These are phyloP conservation scores for Amanita rimosa DNA, from an alignment of 768 basidiomycete genomes.

Conservation along the genomic window DNA sequence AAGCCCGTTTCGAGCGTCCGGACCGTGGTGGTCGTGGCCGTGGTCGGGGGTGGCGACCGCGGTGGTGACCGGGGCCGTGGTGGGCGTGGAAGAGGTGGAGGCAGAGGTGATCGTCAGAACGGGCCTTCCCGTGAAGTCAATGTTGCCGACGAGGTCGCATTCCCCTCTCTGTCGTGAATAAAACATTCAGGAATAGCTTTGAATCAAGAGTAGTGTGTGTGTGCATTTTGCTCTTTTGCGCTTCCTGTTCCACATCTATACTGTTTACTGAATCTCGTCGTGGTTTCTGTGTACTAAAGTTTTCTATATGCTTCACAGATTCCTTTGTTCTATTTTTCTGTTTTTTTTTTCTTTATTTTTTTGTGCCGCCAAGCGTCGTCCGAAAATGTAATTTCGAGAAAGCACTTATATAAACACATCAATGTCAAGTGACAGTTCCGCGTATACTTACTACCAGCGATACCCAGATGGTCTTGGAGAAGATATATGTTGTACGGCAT, in stretches of 20 bases:
- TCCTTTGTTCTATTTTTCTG: neutral
- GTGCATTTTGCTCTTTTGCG: neutral
- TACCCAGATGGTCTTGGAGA: conserved; percentile 26
- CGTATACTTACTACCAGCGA: neutral
- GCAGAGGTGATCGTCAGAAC: conserved; percentile 33
- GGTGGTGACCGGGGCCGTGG: conserved; percentile 32
- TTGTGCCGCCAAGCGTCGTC: neutral
- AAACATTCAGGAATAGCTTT: neutral
- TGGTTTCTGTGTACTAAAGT: neutral
- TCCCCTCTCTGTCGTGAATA: conserved; percentile 71
- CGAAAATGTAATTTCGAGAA: neutral
- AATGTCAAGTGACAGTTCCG: no score
- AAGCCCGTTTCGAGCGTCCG: conserved; percentile 80
- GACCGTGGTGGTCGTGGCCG: conserved; percentile 50
- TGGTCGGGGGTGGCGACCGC: conserved; percentile 11
- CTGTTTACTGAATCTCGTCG: neutral
- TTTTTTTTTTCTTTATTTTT: neutral
- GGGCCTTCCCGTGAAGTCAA: conserved; percentile 35
- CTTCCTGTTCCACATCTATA: conserved; percentile 2
- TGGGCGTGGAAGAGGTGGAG: conserved; percentile 29
- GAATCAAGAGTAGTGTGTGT: neutral
- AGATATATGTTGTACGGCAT: conserved; percentile 59
- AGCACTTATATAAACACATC: neutral
- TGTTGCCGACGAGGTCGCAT: conserved; percentile 77
- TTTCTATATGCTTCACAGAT: neutral